Evolutionary conservation across 83 land plant species (phyloP).

Genomic region (Larix sibirica): DNA sequence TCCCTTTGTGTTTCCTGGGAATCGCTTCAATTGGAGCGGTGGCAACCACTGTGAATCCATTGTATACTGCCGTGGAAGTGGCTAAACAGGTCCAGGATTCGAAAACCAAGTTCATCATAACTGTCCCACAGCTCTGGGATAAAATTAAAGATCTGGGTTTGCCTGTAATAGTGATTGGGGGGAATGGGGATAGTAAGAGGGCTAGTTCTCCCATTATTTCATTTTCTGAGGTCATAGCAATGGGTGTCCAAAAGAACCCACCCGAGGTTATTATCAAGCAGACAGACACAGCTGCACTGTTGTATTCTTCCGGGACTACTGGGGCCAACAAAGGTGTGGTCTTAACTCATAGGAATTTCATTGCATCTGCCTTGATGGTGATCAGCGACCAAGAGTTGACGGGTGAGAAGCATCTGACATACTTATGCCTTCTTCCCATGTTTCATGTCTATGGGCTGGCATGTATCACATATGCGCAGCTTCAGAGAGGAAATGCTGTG

Average conservation of each 20-base stretch:
- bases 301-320: constrained; percentile 88
- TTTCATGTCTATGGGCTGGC: constrained; percentile 79
- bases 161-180: not conserved
- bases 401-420: constrained; percentile 26
- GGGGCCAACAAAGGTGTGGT: constrained; percentile 77
- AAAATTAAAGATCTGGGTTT: constrained; percentile 35
- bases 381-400: constrained; percentile 19
- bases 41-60: constrained; percentile 72
- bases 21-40: constrained; percentile 55
- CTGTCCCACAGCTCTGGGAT: constrained; percentile 47
- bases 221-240: too few relatives aligned
- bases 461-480: constrained; percentile 24
- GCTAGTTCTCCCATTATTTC: too few relatives aligned
- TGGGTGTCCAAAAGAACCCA: not conserved
- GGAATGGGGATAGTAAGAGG: too few relatives aligned
- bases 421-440: constrained; percentile 64
- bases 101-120: constrained; percentile 48
- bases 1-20: constrained; percentile 53
- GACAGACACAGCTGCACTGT: constrained; percentile 61
- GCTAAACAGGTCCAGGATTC: constrained; percentile 65
- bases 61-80: constrained; percentile 62
- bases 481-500: constrained; percentile 45
- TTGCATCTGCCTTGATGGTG: constrained; percentile 33
- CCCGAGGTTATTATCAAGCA: constrained; percentile 20
- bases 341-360: constrained; percentile 73